These are phyloP conservation scores for Metschnikowia santaceciliae DNA, from an alignment of 805 yeast genomes.

Conservation along the genomic window DNA sequence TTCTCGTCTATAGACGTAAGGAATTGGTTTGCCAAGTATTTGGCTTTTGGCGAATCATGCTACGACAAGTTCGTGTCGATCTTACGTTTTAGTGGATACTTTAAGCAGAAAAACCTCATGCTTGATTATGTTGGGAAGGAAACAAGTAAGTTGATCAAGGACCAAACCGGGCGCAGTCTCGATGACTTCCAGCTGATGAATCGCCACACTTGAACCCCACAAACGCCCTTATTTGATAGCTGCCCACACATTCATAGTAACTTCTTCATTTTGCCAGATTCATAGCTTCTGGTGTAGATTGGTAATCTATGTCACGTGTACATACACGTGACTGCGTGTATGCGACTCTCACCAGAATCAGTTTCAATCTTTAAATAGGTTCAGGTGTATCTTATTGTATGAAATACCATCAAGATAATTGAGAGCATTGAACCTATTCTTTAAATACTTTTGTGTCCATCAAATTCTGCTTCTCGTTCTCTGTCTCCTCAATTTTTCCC, in stretches of 20 bases:
- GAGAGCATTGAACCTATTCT: too few species aligned
- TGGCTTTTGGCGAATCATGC: conserved; percentile 58
- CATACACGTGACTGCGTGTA: too few species aligned
- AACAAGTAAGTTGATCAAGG: conserved; percentile 13
- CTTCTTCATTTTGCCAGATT: neutral
- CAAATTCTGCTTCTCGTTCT: too few species aligned
- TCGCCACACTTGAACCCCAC: too few species aligned
- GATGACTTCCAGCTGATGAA: conserved; percentile 15
- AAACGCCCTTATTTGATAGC: too few species aligned
- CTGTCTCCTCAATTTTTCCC: too few species aligned
- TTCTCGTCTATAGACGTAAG: conserved; percentile 47
- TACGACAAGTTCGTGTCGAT: conserved; percentile 46
- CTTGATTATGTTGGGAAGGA: conserved; percentile 33
- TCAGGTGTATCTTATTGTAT: too few species aligned
- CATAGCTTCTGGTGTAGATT: neutral
- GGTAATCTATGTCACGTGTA: too few species aligned
- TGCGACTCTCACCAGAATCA: too few species aligned
- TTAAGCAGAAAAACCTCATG: conserved; percentile 41
- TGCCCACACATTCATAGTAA: neutral
- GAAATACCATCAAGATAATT: too few species aligned
- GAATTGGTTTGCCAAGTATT: conserved; percentile 48
- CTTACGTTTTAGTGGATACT: conserved; percentile 48
- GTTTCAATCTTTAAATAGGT: too few species aligned
- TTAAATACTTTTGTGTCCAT: too few species aligned
- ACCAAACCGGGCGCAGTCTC: conserved; percentile 25